Evolutionary conservation across 768 basidiomycete species (phyloP).

Genomic region (Pleurotus djamor): DNA sequence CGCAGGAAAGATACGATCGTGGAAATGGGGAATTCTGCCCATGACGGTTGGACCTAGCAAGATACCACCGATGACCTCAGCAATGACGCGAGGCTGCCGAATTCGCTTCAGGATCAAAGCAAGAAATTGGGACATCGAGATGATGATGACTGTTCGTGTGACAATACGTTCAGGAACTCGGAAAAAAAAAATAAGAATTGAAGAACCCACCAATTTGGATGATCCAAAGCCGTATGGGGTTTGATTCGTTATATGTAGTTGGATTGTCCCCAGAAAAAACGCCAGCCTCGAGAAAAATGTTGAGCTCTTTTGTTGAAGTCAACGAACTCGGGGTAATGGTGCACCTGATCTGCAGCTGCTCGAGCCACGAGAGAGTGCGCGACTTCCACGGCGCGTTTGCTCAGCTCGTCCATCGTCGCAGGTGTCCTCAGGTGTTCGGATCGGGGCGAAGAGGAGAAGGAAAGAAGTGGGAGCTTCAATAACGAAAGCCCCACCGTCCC

Average conservation of each 20-base stretch:
- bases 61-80: conserved; percentile 91
- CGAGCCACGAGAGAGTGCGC: conserved; percentile 32
- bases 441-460: no score
- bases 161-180: background rate
- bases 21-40: conserved; percentile 79
- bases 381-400: conserved; percentile 15
- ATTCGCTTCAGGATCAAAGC: conserved; percentile 62
- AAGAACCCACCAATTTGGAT: conserved; percentile 63
- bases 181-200: background rate
- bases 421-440: no score
- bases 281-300: conserved; percentile 45
- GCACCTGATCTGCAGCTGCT: conserved; percentile 48
- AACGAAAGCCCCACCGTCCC: no score
- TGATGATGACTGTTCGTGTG: conserved; percentile 47
- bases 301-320: background rate
- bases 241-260: conserved; percentile 47
- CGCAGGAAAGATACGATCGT: conserved; percentile 54
- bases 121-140: conserved; percentile 75
- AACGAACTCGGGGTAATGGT: conserved; percentile 6
- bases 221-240: conserved; percentile 78
- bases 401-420: conserved; percentile 45
- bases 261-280: conserved; percentile 81
- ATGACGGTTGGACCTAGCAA: conserved; percentile 77
- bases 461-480: no score
- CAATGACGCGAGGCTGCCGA: conserved; percentile 89